Conservation (phyloP, 306 rosid species). For the Potentilla sterilis region DNA sequence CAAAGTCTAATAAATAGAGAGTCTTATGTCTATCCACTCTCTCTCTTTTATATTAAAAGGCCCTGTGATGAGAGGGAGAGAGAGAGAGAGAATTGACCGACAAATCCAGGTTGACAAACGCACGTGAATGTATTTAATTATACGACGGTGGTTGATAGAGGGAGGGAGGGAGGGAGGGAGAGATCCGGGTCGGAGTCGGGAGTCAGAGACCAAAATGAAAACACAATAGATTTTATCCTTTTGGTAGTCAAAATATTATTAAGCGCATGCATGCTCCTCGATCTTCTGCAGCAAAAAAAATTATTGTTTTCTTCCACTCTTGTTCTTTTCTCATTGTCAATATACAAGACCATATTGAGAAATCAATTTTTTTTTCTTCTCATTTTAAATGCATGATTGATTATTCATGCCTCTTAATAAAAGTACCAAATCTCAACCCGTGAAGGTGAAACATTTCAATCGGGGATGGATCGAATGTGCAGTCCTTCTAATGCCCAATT, state of each 20-base stretch:
- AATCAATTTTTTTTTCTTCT: too few relatives aligned
- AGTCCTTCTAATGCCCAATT: too few relatives aligned
- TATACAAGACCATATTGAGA: background rate
- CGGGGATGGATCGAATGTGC: too few relatives aligned
- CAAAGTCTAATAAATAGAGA: background rate
- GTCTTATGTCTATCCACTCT: constrained; percentile 8
- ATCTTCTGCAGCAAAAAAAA: background rate
- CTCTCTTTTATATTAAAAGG: background rate
- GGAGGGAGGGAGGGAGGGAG: background rate
- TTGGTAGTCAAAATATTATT: constrained; percentile 10
- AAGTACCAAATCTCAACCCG: too few relatives aligned
- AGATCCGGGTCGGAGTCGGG: constrained; percentile 6
- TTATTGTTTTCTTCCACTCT: background rate
- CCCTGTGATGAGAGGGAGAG: constrained; percentile 7
- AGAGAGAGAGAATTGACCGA: constrained; percentile 89
- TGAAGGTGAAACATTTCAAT: too few relatives aligned
- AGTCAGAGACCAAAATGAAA: background rate
- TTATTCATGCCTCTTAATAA: too few relatives aligned
- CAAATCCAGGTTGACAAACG: constrained; percentile 73
- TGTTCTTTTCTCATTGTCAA: background rate
- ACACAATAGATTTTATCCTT: background rate
- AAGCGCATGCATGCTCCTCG: constrained; percentile 9
- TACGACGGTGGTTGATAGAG: constrained; percentile 40
- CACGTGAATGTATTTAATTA: constrained; percentile 81
- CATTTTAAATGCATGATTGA: too few relatives aligned